A percentile compares a stretch with the other conserved stretches of the same genome.
phyloP scores from a whole-genome alignment of 306 rosid genomes.

The Dryas octopetala region DNA sequence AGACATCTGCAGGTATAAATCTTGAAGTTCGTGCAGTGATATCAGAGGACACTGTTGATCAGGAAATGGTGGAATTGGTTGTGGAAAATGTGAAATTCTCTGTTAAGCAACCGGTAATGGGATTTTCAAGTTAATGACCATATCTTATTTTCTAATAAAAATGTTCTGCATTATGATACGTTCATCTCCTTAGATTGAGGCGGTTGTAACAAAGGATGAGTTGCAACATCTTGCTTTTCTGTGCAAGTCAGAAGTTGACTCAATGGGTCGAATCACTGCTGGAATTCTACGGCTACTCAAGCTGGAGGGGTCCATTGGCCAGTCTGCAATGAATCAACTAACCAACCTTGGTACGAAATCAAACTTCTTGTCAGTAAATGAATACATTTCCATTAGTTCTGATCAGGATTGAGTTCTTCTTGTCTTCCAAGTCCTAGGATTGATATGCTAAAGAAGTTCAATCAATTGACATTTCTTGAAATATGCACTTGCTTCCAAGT shows the following conservation, averaged over 20 bases:
- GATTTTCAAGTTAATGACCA: slow-evolving; percentile 14
- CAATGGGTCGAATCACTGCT: slow-evolving; percentile 85
- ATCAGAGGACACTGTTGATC: slow-evolving; percentile 54
- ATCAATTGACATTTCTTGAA: not conserved
- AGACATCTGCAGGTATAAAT: slow-evolving; percentile 64
- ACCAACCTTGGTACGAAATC: slow-evolving; percentile 68
- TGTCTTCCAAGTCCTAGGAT: not conserved
- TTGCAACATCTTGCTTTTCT: slow-evolving; percentile 78
- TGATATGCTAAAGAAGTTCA: not conserved
- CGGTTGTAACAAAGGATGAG: slow-evolving; percentile 85
- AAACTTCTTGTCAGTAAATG: slow-evolving; percentile 8
- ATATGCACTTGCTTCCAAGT: not conserved
- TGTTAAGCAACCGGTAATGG: slow-evolving; percentile 75
- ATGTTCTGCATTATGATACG: slow-evolving; percentile 20
- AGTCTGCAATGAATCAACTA: slow-evolving; percentile 76
- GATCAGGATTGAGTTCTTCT: slow-evolving; percentile 7
- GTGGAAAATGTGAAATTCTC: slow-evolving; percentile 85
- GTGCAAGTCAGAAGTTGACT: slow-evolving; percentile 95
- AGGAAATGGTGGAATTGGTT: slow-evolving; percentile 64
- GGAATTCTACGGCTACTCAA: slow-evolving; percentile 77
- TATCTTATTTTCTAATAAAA: slow-evolving; percentile 9
- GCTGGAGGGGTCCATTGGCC: slow-evolving; percentile 88
- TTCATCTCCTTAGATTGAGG: slow-evolving; percentile 69
- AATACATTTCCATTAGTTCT: not conserved
- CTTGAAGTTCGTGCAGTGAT: slow-evolving; percentile 65